Conservation (phyloP, 164 flowering plant species). For the Buxus sempervirens region DNA sequence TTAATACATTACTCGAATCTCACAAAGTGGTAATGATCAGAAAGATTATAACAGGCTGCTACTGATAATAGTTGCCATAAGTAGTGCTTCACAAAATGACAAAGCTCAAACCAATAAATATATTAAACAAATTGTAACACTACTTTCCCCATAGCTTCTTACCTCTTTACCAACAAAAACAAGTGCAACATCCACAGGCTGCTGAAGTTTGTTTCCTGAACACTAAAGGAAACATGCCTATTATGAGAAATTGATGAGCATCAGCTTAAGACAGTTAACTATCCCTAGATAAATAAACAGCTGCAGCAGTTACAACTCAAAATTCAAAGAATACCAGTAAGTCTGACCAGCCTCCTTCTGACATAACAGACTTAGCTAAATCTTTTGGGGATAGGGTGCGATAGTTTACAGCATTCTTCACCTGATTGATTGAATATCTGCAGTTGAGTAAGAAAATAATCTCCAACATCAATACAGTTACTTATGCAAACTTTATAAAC, state of each 20-base stretch:
- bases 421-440: conserved; percentile 22
- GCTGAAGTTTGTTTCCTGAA: conserved; percentile 34
- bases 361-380: conserved; percentile 57
- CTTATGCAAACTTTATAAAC: not conserved
- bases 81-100: not conserved
- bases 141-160: conserved; percentile 4
- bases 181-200: conserved; percentile 59
- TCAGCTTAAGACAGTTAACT: not conserved
- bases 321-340: conserved; percentile 50
- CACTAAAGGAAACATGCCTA: conserved; percentile 41
- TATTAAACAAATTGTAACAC: not conserved
- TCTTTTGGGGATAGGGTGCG: conserved; percentile 63
- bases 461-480: not conserved
- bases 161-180: conserved; percentile 82
- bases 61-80: not conserved
- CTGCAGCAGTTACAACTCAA: too few species aligned
- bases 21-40: not conserved
- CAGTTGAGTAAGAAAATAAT: conserved; percentile 1
- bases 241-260: conserved; percentile 1
- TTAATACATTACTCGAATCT: not conserved
- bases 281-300: too few species aligned
- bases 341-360: conserved; percentile 75
- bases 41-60: not conserved
- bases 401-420: conserved; percentile 51
- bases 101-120: not conserved